These are phyloP conservation scores for Camelina sativa DNA, from an alignment of 345 rosid genomes.

Conservation along the genomic window DNA sequence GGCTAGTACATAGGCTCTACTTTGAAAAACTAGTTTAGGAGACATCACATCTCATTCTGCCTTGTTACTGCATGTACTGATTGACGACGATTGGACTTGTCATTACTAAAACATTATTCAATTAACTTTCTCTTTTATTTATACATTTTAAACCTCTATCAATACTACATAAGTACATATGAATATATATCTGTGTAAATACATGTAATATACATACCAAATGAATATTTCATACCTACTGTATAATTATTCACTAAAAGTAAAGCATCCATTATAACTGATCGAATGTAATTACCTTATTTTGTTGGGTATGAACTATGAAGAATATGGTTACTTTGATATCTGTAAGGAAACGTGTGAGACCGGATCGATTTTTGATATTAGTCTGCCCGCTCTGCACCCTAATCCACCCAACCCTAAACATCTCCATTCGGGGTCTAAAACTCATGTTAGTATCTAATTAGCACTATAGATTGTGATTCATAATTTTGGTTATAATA, in stretches of 20 bases:
- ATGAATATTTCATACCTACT: not conserved
- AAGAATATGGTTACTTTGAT: not conserved
- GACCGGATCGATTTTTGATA: not conserved
- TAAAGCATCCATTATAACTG: not conserved
- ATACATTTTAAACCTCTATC: not conserved
- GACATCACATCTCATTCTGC: slow-evolving; percentile 40
- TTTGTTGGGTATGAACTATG: too few species aligned
- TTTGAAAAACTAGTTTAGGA: slow-evolving; percentile 38
- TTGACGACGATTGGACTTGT: slow-evolving; percentile 34
- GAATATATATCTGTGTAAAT: not conserved
- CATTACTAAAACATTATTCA: slow-evolving; percentile 29
- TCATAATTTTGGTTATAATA: not conserved
- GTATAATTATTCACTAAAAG: not conserved
- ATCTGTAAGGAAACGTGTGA: not conserved
- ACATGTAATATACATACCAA: not conserved
- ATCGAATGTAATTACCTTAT: not conserved
- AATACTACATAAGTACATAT: not conserved
- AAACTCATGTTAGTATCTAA: not conserved
- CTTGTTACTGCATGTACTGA: slow-evolving; percentile 9
- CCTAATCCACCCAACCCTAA: not conserved
- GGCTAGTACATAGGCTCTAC: slow-evolving; percentile 6
- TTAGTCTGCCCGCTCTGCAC: not conserved
- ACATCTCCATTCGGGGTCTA: not conserved
- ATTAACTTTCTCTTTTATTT: not conserved
- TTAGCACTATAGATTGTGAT: not conserved